These are phyloP conservation scores for Diaporthe sp. DNA, from an alignment of 2,329 filamentous ascomycete species.

Conservation along the genomic window DNA sequence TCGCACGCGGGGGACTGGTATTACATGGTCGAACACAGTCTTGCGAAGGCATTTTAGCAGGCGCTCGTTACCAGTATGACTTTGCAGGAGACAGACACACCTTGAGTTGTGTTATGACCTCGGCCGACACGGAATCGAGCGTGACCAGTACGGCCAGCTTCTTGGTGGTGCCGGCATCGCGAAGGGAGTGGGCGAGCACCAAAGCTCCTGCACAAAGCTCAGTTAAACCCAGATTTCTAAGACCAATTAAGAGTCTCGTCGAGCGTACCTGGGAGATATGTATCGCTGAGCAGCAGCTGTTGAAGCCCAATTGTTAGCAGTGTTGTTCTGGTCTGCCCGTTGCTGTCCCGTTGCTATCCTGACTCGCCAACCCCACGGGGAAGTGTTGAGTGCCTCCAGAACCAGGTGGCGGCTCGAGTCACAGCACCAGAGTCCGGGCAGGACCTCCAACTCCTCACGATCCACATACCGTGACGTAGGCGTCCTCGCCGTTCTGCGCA, in stretches of 20 bases:
- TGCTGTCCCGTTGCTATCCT: slow-evolving; percentile 29
- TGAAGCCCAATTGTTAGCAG: slow-evolving; percentile 41
- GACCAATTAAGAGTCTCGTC: slow-evolving; percentile 35
- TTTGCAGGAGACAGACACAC: slow-evolving; percentile 57
- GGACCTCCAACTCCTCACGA: slow-evolving; percentile 21
- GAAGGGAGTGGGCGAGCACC: slow-evolving; percentile 93
- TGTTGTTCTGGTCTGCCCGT: slow-evolving; percentile 3
- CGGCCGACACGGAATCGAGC: slow-evolving; percentile 79
- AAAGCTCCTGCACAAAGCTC: slow-evolving; percentile 75
- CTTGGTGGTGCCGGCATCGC: slow-evolving; percentile 88
- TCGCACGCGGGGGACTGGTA: slow-evolving; percentile 83
- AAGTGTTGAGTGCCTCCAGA: slow-evolving; percentile 7
- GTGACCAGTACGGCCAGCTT: slow-evolving; percentile 89
- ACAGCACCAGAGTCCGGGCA: neutral
- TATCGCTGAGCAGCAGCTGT: slow-evolving; percentile 92
- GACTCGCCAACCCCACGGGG: slow-evolving; percentile 25
- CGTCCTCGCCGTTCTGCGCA: slow-evolving; percentile 58
- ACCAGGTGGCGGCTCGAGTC: neutral
- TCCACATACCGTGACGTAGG: slow-evolving; percentile 68
- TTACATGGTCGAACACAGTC: slow-evolving; percentile 88
- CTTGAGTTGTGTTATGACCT: slow-evolving; percentile 83
- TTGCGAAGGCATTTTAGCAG: slow-evolving; percentile 53
- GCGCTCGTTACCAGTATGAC: neutral
- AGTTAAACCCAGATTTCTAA: slow-evolving; percentile 39
- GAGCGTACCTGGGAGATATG: slow-evolving; percentile 88